A percentile compares a stretch with the other conserved stretches of the same genome.
phyloP scores from a whole-genome alignment of 768 basidiomycete species.

The Termitomyces sp. region DNA sequence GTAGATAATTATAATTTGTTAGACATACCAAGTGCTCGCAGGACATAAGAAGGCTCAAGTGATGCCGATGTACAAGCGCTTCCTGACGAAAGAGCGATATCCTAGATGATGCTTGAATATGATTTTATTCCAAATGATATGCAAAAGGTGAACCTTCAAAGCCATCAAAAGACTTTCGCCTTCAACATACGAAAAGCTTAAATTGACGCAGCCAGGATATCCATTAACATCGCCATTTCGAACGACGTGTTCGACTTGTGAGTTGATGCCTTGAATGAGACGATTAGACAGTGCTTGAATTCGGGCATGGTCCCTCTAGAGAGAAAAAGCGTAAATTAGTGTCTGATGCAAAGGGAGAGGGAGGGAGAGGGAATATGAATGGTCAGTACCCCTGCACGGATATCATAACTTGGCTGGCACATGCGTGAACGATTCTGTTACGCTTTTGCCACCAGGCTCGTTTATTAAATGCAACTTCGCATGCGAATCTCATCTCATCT shows the following conservation, averaged over 20 bases:
- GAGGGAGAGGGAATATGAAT: not conserved
- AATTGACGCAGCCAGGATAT: constrained; percentile 94
- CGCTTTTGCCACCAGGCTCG: constrained; percentile 44
- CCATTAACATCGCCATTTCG: constrained; percentile 91
- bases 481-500: constrained; percentile 45
- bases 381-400: constrained; percentile 95
- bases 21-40: constrained; percentile 80
- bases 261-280: constrained; percentile 76
- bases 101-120: constrained; percentile 39
- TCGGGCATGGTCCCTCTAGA: constrained; percentile 75
- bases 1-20: not conserved
- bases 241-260: constrained; percentile 84
- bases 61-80: constrained; percentile 99
- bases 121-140: constrained; percentile 1
- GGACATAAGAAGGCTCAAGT: constrained; percentile 95
- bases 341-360: not conserved
- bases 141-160: constrained; percentile 62
- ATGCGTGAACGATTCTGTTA: constrained; percentile 13
- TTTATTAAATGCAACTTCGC: constrained; percentile 21
- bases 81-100: constrained; percentile 95
- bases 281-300: constrained; percentile 75
- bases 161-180: constrained; percentile 98
- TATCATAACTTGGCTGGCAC: constrained; percentile 59
- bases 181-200: constrained; percentile 95
- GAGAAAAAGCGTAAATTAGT: constrained; percentile 19